Evolutionary conservation across 2,329 filamentous ascomycete genomes (phyloP).

Genomic region (Pseudohalonectria lignicola): DNA sequence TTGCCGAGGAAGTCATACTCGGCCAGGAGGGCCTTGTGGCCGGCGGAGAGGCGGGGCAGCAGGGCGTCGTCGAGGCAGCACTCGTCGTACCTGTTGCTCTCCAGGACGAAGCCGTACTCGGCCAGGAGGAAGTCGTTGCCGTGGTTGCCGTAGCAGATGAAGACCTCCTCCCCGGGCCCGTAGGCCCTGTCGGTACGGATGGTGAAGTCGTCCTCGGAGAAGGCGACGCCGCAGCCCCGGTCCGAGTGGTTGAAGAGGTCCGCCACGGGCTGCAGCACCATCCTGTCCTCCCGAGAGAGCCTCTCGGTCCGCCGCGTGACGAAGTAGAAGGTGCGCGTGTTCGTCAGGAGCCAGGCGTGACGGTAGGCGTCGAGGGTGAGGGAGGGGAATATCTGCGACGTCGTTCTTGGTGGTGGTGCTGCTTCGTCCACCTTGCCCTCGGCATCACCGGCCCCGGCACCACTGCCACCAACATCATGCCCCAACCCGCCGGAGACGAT

Average conservation of each 20-base stretch:
- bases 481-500: conserved; percentile 1
- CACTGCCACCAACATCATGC: too few species aligned
- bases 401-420: neutral
- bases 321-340: conserved; percentile 52
- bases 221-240: conserved; percentile 39
- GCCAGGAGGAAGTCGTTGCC: conserved; percentile 62
- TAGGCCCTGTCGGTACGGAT: conserved; percentile 41
- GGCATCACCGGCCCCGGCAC: conserved; percentile 1
- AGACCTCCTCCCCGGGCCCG: conserved; percentile 50
- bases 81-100: conserved; percentile 36
- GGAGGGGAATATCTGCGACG: neutral
- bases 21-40: conserved; percentile 7
- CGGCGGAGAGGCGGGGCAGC: conserved; percentile 15
- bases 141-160: conserved; percentile 58
- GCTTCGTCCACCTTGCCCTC: neutral
- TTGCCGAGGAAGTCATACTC: conserved; percentile 10
- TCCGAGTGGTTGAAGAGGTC: conserved; percentile 55
- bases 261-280: conserved; percentile 60
- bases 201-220: conserved; percentile 38
- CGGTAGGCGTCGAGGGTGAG: conserved; percentile 23
- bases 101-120: conserved; percentile 47
- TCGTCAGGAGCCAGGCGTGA: conserved; percentile 46
- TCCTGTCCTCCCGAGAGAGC: conserved; percentile 40
- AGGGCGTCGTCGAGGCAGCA: conserved; percentile 31
- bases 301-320: conserved; percentile 30